These are phyloP conservation scores for Leishmania lainsoni DNA, from an alignment of 208 protist genomes.

Conservation along the genomic window DNA sequence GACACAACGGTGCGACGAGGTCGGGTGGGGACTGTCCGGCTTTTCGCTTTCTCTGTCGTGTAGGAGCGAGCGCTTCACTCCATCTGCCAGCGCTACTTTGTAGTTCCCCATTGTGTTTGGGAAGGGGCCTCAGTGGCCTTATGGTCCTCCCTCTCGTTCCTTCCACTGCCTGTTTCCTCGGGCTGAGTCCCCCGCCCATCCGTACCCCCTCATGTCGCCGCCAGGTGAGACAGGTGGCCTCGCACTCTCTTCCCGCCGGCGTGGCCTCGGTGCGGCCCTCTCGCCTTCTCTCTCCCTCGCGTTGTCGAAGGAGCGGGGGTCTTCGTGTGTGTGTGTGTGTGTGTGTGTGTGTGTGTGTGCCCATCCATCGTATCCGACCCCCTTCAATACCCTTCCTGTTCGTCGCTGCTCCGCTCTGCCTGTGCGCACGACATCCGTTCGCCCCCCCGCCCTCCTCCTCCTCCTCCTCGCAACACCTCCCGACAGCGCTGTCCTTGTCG, in stretches of 20 bases:
- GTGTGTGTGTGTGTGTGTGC: too few relatives aligned
- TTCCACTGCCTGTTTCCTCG: background rate
- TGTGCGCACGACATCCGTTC: too few relatives aligned
- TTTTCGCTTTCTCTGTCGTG: background rate
- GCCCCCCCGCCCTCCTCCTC: background rate
- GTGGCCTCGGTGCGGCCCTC: background rate
- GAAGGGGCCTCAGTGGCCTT: background rate
- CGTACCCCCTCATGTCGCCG: background rate
- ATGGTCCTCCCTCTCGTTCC: background rate
- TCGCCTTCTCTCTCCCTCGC: background rate
- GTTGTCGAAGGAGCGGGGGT: background rate
- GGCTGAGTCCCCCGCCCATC: background rate
- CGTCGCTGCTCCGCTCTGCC: too few relatives aligned
- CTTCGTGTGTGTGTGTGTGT: background rate
- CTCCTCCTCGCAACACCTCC: background rate
- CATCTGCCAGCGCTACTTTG: background rate
- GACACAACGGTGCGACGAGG: background rate
- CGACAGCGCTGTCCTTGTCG: too few relatives aligned
- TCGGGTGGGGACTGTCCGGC: background rate
- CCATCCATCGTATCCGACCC: too few relatives aligned
- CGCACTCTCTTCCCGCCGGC: background rate
- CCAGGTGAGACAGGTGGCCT: background rate
- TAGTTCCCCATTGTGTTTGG: background rate
- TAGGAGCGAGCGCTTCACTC: background rate
- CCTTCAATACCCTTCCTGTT: too few relatives aligned